phyloP scores from a whole-genome alignment of 257 asterid species.

The Osmanthus fragrans region DNA sequence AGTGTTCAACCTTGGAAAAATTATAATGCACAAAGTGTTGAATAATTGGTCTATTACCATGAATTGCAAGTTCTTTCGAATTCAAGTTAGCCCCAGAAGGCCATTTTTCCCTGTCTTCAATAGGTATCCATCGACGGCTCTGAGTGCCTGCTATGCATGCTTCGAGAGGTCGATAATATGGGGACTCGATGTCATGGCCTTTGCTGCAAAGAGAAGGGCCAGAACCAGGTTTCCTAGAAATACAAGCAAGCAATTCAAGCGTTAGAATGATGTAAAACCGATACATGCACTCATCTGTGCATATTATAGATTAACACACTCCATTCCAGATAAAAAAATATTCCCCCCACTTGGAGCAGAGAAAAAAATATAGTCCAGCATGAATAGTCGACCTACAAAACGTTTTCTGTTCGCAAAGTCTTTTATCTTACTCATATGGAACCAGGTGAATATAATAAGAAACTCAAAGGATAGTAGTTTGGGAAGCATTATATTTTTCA shows the following conservation, averaged over 20 bases:
- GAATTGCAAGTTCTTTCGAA: conserved; percentile 64
- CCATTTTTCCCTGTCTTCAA: conserved; percentile 79
- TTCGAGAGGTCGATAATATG: conserved; percentile 85
- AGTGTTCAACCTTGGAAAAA: neutral
- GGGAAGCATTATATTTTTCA: neutral
- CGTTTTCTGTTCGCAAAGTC: neutral
- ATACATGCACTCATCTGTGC: conserved; percentile 10
- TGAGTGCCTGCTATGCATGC: conserved; percentile 89
- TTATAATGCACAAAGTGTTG: neutral
- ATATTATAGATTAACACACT: neutral
- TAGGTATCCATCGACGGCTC: conserved; percentile 84
- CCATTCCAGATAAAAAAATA: neutral
- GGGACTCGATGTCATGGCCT: conserved; percentile 76
- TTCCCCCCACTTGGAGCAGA: neutral
- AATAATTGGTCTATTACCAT: conserved; percentile 48
- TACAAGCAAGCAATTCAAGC: conserved; percentile 23
- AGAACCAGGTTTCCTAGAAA: conserved; percentile 73
- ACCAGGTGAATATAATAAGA: neutral
- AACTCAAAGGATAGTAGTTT: neutral
- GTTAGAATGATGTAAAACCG: conserved; percentile 14
- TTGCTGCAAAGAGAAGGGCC: conserved; percentile 72
- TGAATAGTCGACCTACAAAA: neutral
- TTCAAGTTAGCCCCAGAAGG: conserved; percentile 67
- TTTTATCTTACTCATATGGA: neutral
- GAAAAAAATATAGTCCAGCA: neutral